phyloP scores from a whole-genome alignment of 305 asterid species.

The Solanum hybrid region DNA sequence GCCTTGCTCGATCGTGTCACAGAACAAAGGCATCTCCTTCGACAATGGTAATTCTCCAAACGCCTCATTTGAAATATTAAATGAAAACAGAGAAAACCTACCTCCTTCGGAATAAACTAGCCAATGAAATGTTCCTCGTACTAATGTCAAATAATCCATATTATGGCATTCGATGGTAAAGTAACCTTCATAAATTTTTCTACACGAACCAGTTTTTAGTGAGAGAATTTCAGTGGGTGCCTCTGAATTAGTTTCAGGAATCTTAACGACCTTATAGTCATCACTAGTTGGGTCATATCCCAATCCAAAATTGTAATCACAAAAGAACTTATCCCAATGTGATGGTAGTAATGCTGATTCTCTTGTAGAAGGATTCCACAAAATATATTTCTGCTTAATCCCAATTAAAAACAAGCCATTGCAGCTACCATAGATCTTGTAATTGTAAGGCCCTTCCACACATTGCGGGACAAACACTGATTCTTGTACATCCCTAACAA shows the following conservation, averaged over 20 bases:
- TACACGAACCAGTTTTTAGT: neutral
- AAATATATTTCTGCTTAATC: too few species aligned
- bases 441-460: too few species aligned
- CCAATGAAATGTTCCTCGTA: neutral
- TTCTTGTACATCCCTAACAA: too few species aligned
- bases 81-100: neutral
- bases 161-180: accelerated
- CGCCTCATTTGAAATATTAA: neutral
- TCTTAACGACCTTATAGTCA: neutral
- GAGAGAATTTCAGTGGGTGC: neutral
- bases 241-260: neutral
- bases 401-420: too few species aligned
- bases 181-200: neutral
- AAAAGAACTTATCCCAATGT: too few species aligned
- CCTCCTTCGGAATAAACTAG: neutral
- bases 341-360: too few species aligned
- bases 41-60: neutral
- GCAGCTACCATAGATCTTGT: too few species aligned
- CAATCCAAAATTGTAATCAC: neutral
- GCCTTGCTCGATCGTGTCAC: neutral
- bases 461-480: too few species aligned
- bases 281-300: neutral
- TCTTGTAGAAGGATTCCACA: too few species aligned
- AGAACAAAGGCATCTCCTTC: neutral
- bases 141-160: neutral